Conservation (phyloP, 371 early-diverging fungal species). For the Haplosporangium sp. region DNA sequence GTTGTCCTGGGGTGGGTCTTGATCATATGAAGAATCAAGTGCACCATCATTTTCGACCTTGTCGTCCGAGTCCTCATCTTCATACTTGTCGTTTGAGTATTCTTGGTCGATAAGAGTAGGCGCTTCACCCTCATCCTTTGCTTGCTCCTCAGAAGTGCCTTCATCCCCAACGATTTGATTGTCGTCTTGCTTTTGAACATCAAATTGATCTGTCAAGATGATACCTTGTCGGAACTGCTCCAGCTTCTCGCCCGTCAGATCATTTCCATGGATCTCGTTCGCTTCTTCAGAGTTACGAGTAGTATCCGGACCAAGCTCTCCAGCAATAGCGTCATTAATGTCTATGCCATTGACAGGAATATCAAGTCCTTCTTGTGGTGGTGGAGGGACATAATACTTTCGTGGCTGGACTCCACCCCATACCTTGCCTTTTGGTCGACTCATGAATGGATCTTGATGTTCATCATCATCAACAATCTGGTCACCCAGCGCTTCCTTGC, state of each 20-base stretch:
- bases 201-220: conserved; percentile 26
- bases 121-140: neutral
- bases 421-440: conserved; percentile 30
- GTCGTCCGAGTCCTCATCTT: conserved; percentile 7
- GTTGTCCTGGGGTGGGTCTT: neutral
- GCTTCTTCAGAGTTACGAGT: neutral
- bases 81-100: neutral
- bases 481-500: conserved; percentile 6
- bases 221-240: conserved; percentile 44
- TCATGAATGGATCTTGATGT: conserved; percentile 31
- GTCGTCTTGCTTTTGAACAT: neutral
- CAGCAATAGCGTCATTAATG: conserved; percentile 10
- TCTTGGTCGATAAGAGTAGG: neutral
- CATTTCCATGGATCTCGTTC: neutral
- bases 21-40: neutral
- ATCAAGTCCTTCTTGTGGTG: conserved; percentile 10
- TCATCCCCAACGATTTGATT: neutral
- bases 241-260: conserved; percentile 21
- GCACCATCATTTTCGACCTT: neutral
- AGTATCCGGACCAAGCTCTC: neutral
- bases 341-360: conserved; percentile 25
- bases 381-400: conserved; percentile 34
- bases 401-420: conserved; percentile 49
- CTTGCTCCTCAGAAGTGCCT: neutral
- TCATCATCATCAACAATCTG: conserved; percentile 30